Evolutionary conservation across 768 basidiomycete species (phyloP), one percentile per base, ranked within the genome.

Genomic region (Leccinellum rugosiceps): DNA sequence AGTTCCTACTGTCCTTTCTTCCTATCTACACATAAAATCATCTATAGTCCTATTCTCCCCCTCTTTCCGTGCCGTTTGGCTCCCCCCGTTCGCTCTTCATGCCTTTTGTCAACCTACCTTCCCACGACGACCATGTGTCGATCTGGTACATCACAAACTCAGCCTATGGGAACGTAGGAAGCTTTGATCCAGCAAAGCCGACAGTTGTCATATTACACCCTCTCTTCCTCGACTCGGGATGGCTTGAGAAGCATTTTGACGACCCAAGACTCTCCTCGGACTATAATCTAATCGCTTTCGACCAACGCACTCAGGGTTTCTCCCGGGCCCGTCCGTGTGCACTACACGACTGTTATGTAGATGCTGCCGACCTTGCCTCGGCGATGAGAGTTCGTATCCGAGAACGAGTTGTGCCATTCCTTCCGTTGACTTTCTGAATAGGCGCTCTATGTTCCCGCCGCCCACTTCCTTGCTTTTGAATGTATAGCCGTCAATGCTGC

Each of bases 241-340:
- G 88, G 88, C 73, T 88, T 56, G 76, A 78, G 28, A 75, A 78
- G 30, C 88, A 90, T 52, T 79, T 89, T 49, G 83, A 83, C 26
- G 88, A 92, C 69, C 80, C 80, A 0, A 78, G 88, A 44, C 72
- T 92, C 25, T 70, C 77, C 59, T 67, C 71, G 1, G 70, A 75
- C 43, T 90, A 79, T 72, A 92, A 92, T 66, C 68, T 92, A 30
- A 84, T 92, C 60, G 86, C 87, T 6, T 87, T 91, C 67, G 90
- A 92, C 68, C 81, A 83, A 64, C 83, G 90, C 11, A 77, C 80
- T 10, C 77, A 77, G 26, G 90, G 90, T 14, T 78, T 75, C 68
- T 87, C 86, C 3, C 68, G 70, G 3, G 79, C 75, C 59, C 77
- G 82, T 53, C 80, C 79, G 4, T 83, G 73, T 50, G 81, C 79